These are phyloP conservation scores for Meripilus lineatus DNA, from an alignment of 1,284 basidiomycete species.

Conservation along the genomic window DNA sequence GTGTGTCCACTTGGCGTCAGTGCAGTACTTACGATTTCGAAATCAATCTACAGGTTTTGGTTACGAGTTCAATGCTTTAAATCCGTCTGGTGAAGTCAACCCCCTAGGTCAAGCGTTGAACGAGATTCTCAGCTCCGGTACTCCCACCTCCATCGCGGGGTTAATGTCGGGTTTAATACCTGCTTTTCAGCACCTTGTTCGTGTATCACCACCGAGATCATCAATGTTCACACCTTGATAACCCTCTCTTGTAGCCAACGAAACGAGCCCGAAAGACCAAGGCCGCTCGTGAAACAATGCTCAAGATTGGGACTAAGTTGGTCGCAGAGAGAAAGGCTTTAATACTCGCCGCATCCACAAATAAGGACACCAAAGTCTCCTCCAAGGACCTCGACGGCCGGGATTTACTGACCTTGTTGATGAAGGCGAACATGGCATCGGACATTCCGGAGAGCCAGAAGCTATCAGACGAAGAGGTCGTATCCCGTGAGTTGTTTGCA, in stretches of 20 bases:
- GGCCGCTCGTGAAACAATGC: slow-evolving; percentile 24
- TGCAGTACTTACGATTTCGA: background rate
- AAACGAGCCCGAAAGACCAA: slow-evolving; percentile 16
- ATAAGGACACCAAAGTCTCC: slow-evolving; percentile 23
- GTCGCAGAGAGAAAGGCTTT: slow-evolving; percentile 37
- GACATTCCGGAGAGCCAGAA: slow-evolving; percentile 39
- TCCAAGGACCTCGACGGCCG: slow-evolving; percentile 15
- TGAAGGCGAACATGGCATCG: slow-evolving; percentile 44
- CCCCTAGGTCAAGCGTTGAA: slow-evolving; percentile 47
- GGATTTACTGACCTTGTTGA: slow-evolving; percentile 31
- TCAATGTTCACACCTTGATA: slow-evolving; percentile 8
- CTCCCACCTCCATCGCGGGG: slow-evolving; percentile 23
- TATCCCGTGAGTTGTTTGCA: slow-evolving; percentile 42
- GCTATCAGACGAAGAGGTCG: slow-evolving; percentile 49
- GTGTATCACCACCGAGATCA: slow-evolving; percentile 11
- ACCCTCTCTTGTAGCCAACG: slow-evolving; percentile 23
- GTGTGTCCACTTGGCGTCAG: background rate
- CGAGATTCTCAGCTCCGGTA: slow-evolving; percentile 32
- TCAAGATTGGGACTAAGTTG: slow-evolving; percentile 33
- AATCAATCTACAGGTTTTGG: slow-evolving; percentile 8
- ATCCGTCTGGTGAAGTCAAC: slow-evolving; percentile 29
- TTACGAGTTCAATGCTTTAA: slow-evolving; percentile 45
- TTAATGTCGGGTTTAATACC: slow-evolving; percentile 36
- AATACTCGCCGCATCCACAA: slow-evolving; percentile 12
- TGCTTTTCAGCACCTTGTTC: slow-evolving; percentile 37